phyloP scores from a whole-genome alignment of 202 grass and related monocot genomes.

The Hordeum pubiflorum region DNA sequence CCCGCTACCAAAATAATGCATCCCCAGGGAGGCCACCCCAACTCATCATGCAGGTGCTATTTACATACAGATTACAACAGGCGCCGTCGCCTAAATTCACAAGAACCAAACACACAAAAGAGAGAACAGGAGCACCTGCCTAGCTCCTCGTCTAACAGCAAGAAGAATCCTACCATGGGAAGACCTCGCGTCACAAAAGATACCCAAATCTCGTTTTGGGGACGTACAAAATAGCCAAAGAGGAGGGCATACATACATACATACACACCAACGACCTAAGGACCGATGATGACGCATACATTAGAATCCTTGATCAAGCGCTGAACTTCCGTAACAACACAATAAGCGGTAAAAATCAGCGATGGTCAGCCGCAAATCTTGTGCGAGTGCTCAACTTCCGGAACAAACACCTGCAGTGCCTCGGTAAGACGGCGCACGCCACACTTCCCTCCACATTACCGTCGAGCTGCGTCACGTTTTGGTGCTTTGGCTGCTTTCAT shows the following conservation, averaged over 20 bases:
- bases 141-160: neutral
- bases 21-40: neutral
- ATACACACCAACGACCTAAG: no score
- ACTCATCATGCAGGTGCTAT: neutral
- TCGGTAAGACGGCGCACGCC: neutral
- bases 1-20: neutral
- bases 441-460: neutral
- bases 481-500: neutral
- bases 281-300: neutral
- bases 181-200: neutral
- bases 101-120: neutral
- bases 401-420: neutral
- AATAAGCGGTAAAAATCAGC: neutral
- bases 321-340: neutral
- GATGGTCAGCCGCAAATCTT: neutral
- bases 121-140: neutral
- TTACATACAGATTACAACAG: conserved; percentile 38
- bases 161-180: neutral
- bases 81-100: neutral
- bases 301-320: neutral
- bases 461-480: neutral
- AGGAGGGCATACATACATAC: no score
- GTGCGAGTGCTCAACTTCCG: neutral
- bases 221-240: neutral
- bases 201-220: neutral